Evolutionary conservation across 2,329 filamentous ascomycete species (phyloP).

Genomic region (Aspergillus fructus): DNA sequence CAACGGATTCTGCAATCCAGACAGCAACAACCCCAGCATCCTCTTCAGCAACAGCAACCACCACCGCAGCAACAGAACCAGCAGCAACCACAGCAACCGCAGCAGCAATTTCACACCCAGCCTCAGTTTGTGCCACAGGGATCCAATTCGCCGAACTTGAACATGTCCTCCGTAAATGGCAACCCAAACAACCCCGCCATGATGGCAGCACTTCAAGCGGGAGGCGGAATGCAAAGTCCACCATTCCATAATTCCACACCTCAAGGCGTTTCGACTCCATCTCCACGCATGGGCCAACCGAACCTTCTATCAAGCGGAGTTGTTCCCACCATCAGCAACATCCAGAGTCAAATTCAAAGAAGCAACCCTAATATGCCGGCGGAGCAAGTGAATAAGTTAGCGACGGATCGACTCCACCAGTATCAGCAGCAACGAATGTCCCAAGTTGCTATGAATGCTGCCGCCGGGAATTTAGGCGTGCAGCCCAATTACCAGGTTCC

Average conservation of each 20-base stretch:
- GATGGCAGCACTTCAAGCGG: slow-evolving; percentile 45
- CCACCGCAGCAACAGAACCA: slow-evolving; percentile 8
- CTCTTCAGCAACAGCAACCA: slow-evolving; percentile 12
- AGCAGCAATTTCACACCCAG: slow-evolving; percentile 38
- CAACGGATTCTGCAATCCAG: slow-evolving; percentile 62
- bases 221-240: slow-evolving; percentile 45
- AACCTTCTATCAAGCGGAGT: slow-evolving; percentile 54
- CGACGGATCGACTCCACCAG: slow-evolving; percentile 51
- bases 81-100: slow-evolving; percentile 29
- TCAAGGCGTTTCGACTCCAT: slow-evolving; percentile 44
- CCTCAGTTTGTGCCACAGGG: slow-evolving; percentile 43
- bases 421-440: slow-evolving; percentile 50
- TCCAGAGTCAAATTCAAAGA: slow-evolving; percentile 53
- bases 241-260: slow-evolving; percentile 40
- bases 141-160: slow-evolving; percentile 47
- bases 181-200: slow-evolving; percentile 44
- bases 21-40: slow-evolving; percentile 39
- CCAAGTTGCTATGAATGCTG: slow-evolving; percentile 54
- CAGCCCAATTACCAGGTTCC: slow-evolving; percentile 42
- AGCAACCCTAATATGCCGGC: slow-evolving; percentile 52
- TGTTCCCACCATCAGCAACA: slow-evolving; percentile 55
- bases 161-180: slow-evolving; percentile 41
- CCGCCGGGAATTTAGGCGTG: slow-evolving; percentile 47
- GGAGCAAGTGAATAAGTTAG: slow-evolving; percentile 55
- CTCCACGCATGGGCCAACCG: slow-evolving; percentile 49